Evolutionary conservation across 2,329 filamentous ascomycete genomes (phyloP), one percentile per base, ranked within the genome.

Genomic region (Bipolaris oryzae): DNA sequence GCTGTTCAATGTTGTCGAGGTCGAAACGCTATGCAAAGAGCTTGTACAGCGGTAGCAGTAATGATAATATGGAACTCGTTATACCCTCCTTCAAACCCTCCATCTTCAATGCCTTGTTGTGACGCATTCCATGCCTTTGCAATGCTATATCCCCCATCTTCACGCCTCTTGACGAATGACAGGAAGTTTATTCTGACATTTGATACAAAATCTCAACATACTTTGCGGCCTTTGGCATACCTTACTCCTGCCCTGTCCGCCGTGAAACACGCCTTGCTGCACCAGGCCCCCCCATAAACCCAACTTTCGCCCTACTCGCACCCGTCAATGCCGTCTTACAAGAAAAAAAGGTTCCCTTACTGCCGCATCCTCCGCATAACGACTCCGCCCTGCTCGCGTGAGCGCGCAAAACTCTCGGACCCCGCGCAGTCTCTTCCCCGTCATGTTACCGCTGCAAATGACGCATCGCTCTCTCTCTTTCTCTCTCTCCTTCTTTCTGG

Each of bases 11-110:
- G 45, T 34, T 34, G 10, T 47, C 18, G 3, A 42, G 41, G 20
- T 52, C 28, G 25, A 23, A 61, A 53, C 57, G 62, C 60, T 62
- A 63, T 68, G 66, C 59, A 67, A 58, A 51, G 56, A 62, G 59
- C 58, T 66, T 67, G 66, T 66, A 64, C 58, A 64, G 64, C 63
- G 54, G 57, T 56, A 60, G 57, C 54, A 66, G 39, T 53, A 67
- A 58, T 59, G 58, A 56, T 45, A 56, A 53, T 48, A 53, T 37
- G 48, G 49, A 52, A 55, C 31, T 25, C 21, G 28, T 42, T 42
- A 50, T 25, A 25, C 21, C 21, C 23, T 18, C 28, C 9, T 13
- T 28, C 9, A 16, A 28, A 28, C 25, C 9, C 25, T 4, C 7
- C 25, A 10, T 28, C 25, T 10, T 28, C 25, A 28, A 28, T 28